Evolutionary conservation across 805 yeast species (phyloP), one percentile per base, ranked within the genome.

Genomic region (Wickerhamiella vanderwaltii): DNA sequence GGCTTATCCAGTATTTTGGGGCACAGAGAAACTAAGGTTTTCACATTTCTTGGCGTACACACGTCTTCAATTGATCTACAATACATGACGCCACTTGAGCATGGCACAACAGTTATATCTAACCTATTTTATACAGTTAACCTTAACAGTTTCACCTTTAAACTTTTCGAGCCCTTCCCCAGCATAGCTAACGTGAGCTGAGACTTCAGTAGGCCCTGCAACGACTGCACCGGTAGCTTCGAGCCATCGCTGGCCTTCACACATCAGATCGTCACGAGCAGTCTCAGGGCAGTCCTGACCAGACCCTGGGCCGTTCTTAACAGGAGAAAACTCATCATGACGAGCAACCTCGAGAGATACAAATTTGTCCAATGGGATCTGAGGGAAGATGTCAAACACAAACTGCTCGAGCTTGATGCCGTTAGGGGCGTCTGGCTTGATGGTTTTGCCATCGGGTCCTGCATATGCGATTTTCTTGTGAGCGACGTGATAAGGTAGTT

Each of bases 361-460:
- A 59, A 91, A 91, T 53, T 73, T 73, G 12, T 59, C 57, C 47
- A 87, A 57, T 9, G 73, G 70, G 26, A 91, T 79, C 23, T 77
- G 71, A 38, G 87, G 87, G 63, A 91, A 91, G 18, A 91, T 94
- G 57, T 91, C 99, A 64, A 91, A 91, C 44, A 91, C 94, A 54
- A 91, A 91, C 60, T 88, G 97, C 61, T 91, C 99, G 56, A 91
- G 69, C 60, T 91, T 91, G 56, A 88, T 77, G 32, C 97, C 98
- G 59, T 91, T 91, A 35, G 88, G 83, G 44, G 66, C 71, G 1
- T 66, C 51, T n/a, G 97, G 95, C 51, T 72, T 74, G 22, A 65
- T 53, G 29, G 63, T 57, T 39, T 65, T 58, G 23, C 74, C 75
- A 1, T 52, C 56, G 17, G 62, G 49, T 52, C 77, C 75, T 38